Percentiles rank a stretch among this genome's conserved stretches.
Conservation (phyloP, 805 yeast species). For the Pichia heedii region DNA sequence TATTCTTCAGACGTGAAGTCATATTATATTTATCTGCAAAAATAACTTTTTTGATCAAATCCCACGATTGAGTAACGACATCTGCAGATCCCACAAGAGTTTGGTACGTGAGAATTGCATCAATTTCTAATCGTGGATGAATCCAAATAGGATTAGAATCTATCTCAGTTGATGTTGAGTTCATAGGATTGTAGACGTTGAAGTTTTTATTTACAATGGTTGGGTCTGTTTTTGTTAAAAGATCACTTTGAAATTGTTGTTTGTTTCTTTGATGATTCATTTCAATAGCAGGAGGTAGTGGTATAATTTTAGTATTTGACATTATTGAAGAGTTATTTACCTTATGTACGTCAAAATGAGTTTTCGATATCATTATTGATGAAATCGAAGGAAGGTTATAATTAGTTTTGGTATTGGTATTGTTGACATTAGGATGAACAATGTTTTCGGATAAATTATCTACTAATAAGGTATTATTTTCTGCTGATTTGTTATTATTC, state of each 20-base stretch:
- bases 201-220: background rate
- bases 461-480: too few relatives aligned
- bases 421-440: too few relatives aligned
- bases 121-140: slow-evolving; percentile 24
- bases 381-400: too few relatives aligned
- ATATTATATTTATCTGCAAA: slow-evolving; percentile 21
- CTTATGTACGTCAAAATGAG: too few relatives aligned
- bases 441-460: too few relatives aligned
- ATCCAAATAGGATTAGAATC: slow-evolving; percentile 27
- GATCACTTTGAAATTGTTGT: slow-evolving; percentile 1
- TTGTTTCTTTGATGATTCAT: slow-evolving; percentile 3
- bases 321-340: background rate
- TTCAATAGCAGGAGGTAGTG: slow-evolving; percentile 6
- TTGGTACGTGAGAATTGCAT: slow-evolving; percentile 25
- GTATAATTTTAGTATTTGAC: background rate
- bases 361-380: too few relatives aligned
- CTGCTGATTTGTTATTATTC: background rate
- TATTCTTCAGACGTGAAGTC: slow-evolving; percentile 7
- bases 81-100: slow-evolving; percentile 19
- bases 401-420: too few relatives aligned
- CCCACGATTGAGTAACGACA: slow-evolving; percentile 15
- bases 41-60: slow-evolving; percentile 17
- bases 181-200: too few relatives aligned
- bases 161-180: slow-evolving; percentile 9
- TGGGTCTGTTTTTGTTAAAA: background rate